Percentiles rank a stretch among this genome's conserved stretches.
Evolutionary conservation across 2,329 filamentous ascomycete species (phyloP).

Genomic region (Diaporthe sp.): DNA sequence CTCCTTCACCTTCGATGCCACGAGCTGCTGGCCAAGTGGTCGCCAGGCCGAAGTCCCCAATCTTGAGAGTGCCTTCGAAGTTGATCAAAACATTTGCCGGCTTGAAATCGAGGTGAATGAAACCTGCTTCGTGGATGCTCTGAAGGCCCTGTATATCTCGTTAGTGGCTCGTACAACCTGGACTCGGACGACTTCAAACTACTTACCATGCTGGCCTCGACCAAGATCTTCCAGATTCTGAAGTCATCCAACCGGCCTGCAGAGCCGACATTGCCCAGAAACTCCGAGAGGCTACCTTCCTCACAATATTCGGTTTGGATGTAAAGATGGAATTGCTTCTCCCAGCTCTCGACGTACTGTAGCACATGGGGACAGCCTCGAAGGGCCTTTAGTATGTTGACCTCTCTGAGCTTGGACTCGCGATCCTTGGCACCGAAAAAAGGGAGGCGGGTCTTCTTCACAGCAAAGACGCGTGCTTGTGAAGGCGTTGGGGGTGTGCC

Average conservation of each 20-base stretch:
- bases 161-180: constrained; percentile 38
- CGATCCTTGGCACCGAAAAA: constrained; percentile 84
- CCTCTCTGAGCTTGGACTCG: constrained; percentile 87
- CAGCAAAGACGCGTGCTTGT: constrained; percentile 80
- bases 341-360: constrained; percentile 88
- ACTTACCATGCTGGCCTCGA: constrained; percentile 86
- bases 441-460: constrained; percentile 91
- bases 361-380: constrained; percentile 87
- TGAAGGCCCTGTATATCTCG: constrained; percentile 77
- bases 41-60: constrained; percentile 88
- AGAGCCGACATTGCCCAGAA: constrained; percentile 84
- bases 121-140: constrained; percentile 89
- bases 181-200: background rate
- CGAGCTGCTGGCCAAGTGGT: constrained; percentile 80
- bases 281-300: constrained; percentile 89
- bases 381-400: constrained; percentile 81
- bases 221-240: constrained; percentile 96
- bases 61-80: constrained; percentile 85
- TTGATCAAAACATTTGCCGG: constrained; percentile 87
- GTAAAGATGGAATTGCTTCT: constrained; percentile 86
- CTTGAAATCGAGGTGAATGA: constrained; percentile 88
- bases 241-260: constrained; percentile 95
- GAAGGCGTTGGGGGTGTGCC: constrained; percentile 66
- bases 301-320: constrained; percentile 99
- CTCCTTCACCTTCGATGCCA: constrained; percentile 89